Percentiles rank a stretch among this genome's conserved stretches.
Conservation (phyloP, 306 rosid genomes). For the Glycine latifolia region DNA sequence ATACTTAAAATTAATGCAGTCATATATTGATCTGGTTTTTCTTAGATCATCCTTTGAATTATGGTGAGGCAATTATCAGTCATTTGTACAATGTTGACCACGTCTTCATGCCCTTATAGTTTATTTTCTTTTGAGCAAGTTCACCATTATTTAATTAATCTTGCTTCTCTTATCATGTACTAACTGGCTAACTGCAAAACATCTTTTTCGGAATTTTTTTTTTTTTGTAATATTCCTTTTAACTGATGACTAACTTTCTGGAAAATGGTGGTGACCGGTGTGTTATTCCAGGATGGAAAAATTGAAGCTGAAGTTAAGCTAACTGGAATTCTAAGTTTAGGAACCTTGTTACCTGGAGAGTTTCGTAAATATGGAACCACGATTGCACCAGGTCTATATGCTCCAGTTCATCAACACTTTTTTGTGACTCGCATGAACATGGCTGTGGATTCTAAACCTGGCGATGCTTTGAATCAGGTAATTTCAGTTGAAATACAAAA, state of each 20-base stretch:
- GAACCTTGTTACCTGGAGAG: slow-evolving; percentile 84
- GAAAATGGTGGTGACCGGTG: slow-evolving; percentile 13
- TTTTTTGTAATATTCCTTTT: not conserved
- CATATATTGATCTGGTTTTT: not conserved
- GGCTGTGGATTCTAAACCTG: slow-evolving; percentile 92
- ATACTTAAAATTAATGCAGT: slow-evolving; percentile 3
- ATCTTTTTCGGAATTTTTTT: not conserved
- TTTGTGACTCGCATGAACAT: slow-evolving; percentile 92
- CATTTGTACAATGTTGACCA: slow-evolving; percentile 1
- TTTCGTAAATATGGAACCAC: slow-evolving; percentile 80
- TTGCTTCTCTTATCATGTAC: not conserved
- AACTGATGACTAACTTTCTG: slow-evolving; percentile 30
- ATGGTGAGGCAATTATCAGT: not conserved
- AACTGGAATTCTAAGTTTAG: slow-evolving; percentile 87
- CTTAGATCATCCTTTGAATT: not conserved
- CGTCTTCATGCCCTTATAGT: not conserved
- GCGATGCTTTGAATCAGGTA: slow-evolving; percentile 86
- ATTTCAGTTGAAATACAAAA: slow-evolving; percentile 8
- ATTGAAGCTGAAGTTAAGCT: slow-evolving; percentile 89
- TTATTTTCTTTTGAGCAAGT: not conserved
- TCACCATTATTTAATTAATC: slow-evolving; percentile 23
- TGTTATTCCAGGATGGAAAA: slow-evolving; percentile 74
- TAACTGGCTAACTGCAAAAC: not conserved
- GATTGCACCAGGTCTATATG: slow-evolving; percentile 84
- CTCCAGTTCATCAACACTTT: slow-evolving; percentile 89